Percentiles rank a stretch among this genome's conserved stretches.
Evolutionary conservation across 768 basidiomycete species (phyloP).

Genomic region (Amanita thiersii): DNA sequence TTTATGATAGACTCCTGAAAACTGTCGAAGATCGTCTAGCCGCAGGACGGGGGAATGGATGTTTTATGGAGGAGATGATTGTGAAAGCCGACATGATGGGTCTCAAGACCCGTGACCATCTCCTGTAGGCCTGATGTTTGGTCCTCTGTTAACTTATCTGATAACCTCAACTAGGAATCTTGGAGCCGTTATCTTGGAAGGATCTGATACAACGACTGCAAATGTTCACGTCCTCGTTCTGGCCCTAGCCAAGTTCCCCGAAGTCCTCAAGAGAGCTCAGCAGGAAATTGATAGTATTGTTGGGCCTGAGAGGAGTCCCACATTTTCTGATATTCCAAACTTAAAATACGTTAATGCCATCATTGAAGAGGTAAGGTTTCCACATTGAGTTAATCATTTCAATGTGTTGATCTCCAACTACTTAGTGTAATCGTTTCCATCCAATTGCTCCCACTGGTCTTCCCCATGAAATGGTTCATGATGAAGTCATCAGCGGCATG

Average conservation of each 20-base stretch:
- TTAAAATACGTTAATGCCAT: slow-evolving; percentile 15
- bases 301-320: slow-evolving; percentile 14
- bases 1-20: slow-evolving; percentile 21
- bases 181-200: slow-evolving; percentile 22
- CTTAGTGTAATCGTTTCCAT: slow-evolving; percentile 7
- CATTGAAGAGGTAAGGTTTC: slow-evolving; percentile 13
- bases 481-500: slow-evolving; percentile 5
- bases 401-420: neutral
- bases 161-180: slow-evolving; percentile 16
- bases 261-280: slow-evolving; percentile 11
- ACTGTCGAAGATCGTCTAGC: slow-evolving; percentile 16
- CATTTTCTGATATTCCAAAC: slow-evolving; percentile 10
- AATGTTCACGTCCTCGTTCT: slow-evolving; percentile 15
- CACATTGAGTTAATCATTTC: neutral
- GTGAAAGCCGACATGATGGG: slow-evolving; percentile 15
- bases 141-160: neutral
- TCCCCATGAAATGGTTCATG: slow-evolving; percentile 5
- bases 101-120: slow-evolving; percentile 14
- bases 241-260: neutral
- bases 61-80: slow-evolving; percentile 24
- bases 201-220: slow-evolving; percentile 21
- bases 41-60: slow-evolving; percentile 18
- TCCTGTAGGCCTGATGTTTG: slow-evolving; percentile 13
- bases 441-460: slow-evolving; percentile 7
- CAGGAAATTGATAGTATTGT: slow-evolving; percentile 18